phyloP scores from a whole-genome alignment of 352 stramenopile genomes.

The Paralagenidium karlingii region DNA sequence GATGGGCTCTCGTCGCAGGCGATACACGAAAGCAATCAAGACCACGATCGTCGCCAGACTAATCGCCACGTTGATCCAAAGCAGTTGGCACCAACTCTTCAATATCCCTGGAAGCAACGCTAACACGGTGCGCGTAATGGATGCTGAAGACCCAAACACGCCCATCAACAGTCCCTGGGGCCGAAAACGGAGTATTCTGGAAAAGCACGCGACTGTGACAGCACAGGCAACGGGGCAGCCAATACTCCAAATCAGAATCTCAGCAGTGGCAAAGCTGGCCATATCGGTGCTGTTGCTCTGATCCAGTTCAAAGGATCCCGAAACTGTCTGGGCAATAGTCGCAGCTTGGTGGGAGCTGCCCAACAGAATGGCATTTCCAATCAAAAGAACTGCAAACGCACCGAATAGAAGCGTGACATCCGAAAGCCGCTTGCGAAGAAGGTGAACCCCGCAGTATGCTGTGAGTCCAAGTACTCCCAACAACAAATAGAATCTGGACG shows the following conservation, averaged over 20 bases:
- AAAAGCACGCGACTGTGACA: slow-evolving; percentile 41
- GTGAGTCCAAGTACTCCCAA: slow-evolving; percentile 36
- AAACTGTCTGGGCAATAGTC: not conserved
- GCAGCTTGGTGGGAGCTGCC: too few species aligned
- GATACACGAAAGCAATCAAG: too few species aligned
- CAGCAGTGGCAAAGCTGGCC: slow-evolving; percentile 14
- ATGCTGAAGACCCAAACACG: slow-evolving; percentile 41
- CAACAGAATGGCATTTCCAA: slow-evolving; percentile 30
- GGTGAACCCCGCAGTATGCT: slow-evolving; percentile 25
- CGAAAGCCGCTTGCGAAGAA: slow-evolving; percentile 16
- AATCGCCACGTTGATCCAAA: too few species aligned
- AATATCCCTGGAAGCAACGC: slow-evolving; percentile 40
- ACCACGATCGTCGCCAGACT: too few species aligned
- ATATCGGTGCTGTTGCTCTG: not conserved
- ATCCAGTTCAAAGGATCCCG: too few species aligned
- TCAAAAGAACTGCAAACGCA: slow-evolving; percentile 25
- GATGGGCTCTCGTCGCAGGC: too few species aligned
- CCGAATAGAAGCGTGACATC: slow-evolving; percentile 31
- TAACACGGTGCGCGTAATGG: slow-evolving; percentile 37
- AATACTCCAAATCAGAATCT: slow-evolving; percentile 52
- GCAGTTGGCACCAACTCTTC: not conserved
- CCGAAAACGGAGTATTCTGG: slow-evolving; percentile 31
- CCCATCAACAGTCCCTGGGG: slow-evolving; percentile 44
- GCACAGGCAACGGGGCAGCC: slow-evolving; percentile 37
- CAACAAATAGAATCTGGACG: slow-evolving; percentile 31